These are phyloP conservation scores for Dioscorea alata DNA, from an alignment of 106 monocot species.

Conservation along the genomic window DNA sequence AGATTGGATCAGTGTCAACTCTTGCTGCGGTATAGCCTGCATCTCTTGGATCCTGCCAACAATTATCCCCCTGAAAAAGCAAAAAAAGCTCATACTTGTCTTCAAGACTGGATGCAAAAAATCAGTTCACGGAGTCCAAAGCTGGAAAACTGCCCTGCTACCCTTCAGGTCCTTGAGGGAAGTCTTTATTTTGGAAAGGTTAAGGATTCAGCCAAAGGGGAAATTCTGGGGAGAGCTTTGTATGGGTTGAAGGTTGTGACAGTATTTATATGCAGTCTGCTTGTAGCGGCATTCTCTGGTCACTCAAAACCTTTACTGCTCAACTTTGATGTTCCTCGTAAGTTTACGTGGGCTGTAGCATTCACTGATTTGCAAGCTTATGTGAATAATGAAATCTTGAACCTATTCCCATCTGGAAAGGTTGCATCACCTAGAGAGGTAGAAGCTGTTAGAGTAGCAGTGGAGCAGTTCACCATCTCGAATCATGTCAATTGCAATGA, in stretches of 20 bases:
- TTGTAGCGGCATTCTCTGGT: slow-evolving; percentile 41
- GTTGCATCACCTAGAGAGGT: slow-evolving; percentile 39
- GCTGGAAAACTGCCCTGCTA: slow-evolving; percentile 29
- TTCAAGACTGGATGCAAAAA: slow-evolving; percentile 43
- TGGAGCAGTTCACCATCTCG: slow-evolving; percentile 19
- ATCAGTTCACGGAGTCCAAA: slow-evolving; percentile 28
- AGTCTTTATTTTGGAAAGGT: slow-evolving; percentile 38
- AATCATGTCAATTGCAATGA: not conserved
- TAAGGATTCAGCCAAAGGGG: slow-evolving; percentile 66
- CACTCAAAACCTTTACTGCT: slow-evolving; percentile 36
- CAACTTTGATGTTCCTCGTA: slow-evolving; percentile 40
- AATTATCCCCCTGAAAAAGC: slow-evolving; percentile 28
- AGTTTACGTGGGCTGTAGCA: slow-evolving; percentile 55
- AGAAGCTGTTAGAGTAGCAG: slow-evolving; percentile 34
- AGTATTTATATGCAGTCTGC: slow-evolving; percentile 49
- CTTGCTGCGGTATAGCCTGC: slow-evolving; percentile 44
- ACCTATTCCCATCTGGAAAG: slow-evolving; percentile 2
- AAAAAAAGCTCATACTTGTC: slow-evolving; percentile 25
- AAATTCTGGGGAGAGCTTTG: slow-evolving; percentile 62
- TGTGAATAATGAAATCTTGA: slow-evolving; percentile 28
- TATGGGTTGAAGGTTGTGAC: slow-evolving; percentile 66
- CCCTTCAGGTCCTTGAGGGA: slow-evolving; percentile 31
- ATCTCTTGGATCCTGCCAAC: slow-evolving; percentile 26
- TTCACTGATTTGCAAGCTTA: slow-evolving; percentile 44
- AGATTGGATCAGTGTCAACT: slow-evolving; percentile 58